Evolutionary conservation across 1,139 yeast species (phyloP).

Genomic region (Geotrichum carabidarum): DNA sequence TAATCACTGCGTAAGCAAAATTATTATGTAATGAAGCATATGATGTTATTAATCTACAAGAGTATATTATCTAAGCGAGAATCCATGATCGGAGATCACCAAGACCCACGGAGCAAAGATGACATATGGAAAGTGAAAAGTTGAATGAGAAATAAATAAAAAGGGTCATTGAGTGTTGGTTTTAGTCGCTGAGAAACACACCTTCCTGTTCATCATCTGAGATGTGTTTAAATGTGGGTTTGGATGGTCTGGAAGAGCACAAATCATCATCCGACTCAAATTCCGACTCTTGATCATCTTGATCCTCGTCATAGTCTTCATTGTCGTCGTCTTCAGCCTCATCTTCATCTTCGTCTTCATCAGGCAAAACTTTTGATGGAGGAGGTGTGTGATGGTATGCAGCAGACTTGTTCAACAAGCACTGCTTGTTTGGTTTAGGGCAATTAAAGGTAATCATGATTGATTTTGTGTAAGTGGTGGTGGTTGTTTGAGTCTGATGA

Average conservation of each 20-base stretch:
- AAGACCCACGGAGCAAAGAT: too few species aligned
- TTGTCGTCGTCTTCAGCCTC: constrained; percentile 16
- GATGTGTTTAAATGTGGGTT: neutral
- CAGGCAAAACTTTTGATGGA: constrained; percentile 4
- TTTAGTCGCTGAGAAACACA: constrained; percentile 13
- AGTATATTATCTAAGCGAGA: too few species aligned
- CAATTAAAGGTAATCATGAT: constrained; percentile 12
- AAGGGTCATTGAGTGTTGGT: neutral
- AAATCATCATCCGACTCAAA: constrained; percentile 3
- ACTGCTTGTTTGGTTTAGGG: constrained; percentile 13
- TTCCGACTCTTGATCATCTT: constrained; percentile 5
- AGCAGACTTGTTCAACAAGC: constrained; percentile 11
- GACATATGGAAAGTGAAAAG: too few species aligned
- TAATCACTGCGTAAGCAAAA: neutral
- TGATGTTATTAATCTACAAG: neutral
- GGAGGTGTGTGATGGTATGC: constrained; percentile 18
- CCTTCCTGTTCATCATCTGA: constrained; percentile 5
- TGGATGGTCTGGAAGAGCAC: neutral
- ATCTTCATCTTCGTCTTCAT: neutral
- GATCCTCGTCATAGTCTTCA: constrained; percentile 10
- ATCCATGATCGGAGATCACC: too few species aligned
- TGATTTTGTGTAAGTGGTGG: neutral
- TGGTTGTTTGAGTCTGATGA: neutral
- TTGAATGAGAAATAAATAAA: neutral
- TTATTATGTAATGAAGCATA: neutral